Base-by-base conservation (phyloP, 73 alveolate genomes). In the Blepharisma stoltei region DNA sequence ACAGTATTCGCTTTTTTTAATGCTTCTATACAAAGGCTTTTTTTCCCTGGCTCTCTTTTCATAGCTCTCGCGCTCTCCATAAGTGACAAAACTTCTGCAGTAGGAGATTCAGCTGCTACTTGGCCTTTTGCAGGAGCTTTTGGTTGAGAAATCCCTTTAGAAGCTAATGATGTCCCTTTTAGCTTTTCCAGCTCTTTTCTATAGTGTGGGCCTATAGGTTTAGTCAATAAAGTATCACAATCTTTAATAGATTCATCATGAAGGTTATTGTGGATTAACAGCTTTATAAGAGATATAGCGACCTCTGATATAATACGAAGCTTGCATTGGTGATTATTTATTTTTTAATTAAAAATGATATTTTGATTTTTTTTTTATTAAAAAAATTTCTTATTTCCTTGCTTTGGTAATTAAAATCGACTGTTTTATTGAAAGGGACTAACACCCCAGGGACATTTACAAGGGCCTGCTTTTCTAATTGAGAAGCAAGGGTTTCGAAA, bases 401-500 rank as follows among this genome's bases (percentile, higher is more conserved):
- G 69, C 20, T 18, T 11, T 18, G 79, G 6, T 44, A 69, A 9
- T 69, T 38, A n/a, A 69, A 69, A 25, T 69, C 79, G 11, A 43
- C 45, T 1, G 46, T n/a, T 69, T 44, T 69, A 43, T 69, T 69
- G 41, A 69, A 38, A 69, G 79, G 41, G 21, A 21, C 65, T 0
- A 38, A 5, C 14, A 46, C 65, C 41, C 79, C 79, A 37, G 79
- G 81, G 71, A 90, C 96, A 23, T 92, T 81, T 47, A 82, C 79
- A 67, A 92, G 92, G 60, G 90, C 44, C 70, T 90, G 95, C 82
- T 92, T 76, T 85, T 82, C 90, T 65, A 93, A 81, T 11, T 88
- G 82, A 69, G 85, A 88, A 80, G 95, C 95, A 99, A 97, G 93
- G 18, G 94, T 88, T 75, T 97, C 99, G 76, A 93, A 91, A 84